A percentile compares a stretch with the other conserved stretches of the same genome.
phyloP scores from a whole-genome alignment of 2,329 filamentous ascomycete species.

The Purpureocillium takamizusanense region DNA sequence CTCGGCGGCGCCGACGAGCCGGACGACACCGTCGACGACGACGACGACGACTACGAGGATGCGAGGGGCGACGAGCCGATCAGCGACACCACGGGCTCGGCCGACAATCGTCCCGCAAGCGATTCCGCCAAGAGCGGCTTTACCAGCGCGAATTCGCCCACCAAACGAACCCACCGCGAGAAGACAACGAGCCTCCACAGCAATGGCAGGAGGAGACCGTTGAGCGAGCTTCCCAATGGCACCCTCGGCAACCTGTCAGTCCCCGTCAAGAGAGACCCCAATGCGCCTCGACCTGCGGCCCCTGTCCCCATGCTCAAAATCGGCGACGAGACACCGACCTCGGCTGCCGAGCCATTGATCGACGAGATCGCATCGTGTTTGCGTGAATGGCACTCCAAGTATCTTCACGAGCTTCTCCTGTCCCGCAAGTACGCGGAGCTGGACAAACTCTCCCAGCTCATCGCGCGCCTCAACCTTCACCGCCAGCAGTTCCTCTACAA shows the following conservation, averaged over 20 bases:
- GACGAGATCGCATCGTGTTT: conserved; percentile 97
- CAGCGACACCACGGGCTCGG: conserved; percentile 21
- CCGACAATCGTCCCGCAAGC: conserved; percentile 21
- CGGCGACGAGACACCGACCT: conserved; percentile 91
- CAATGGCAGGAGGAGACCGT: conserved; percentile 17
- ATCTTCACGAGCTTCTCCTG: conserved; percentile 84
- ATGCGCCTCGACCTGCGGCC: conserved; percentile 69
- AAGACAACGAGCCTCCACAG: conserved; percentile 12
- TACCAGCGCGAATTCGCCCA: conserved; percentile 24
- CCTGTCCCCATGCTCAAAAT: conserved; percentile 97
- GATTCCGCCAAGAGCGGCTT: conserved; percentile 49
- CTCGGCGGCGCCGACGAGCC: conserved; percentile 62
- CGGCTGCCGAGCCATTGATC: conserved; percentile 78
- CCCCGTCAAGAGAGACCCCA: conserved; percentile 50
- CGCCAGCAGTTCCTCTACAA: conserved; percentile 89
- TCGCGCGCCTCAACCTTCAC: conserved; percentile 74
- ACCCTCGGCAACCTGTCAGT: conserved; percentile 33
- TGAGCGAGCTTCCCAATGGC: conserved; percentile 29
- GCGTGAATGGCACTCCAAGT: conserved; percentile 96
- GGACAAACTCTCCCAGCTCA: conserved; percentile 71
- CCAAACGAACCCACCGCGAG: conserved; percentile 23
- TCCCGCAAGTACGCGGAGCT: conserved; percentile 72
- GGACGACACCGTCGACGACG: conserved; percentile 35
- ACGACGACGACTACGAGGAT: conserved; percentile 32
- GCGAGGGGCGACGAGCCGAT: conserved; percentile 5